A percentile compares a stretch with the other conserved stretches of the same genome.
These are phyloP conservation scores for Annulohypoxylon truncatum DNA, from an alignment of 2,329 filamentous ascomycete species.

Conservation along the genomic window DNA sequence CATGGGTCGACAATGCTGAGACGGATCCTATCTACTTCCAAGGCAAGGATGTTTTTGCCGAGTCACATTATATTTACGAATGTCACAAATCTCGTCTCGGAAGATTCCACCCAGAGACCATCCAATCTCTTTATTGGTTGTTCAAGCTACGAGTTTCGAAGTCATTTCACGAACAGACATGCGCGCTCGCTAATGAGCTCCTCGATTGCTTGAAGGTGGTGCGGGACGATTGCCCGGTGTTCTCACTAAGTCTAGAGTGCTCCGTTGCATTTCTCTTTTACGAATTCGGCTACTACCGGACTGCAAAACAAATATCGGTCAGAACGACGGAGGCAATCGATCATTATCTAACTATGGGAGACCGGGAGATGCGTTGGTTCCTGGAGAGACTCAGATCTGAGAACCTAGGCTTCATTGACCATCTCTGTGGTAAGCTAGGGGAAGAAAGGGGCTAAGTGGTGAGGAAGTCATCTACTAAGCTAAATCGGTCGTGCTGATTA, in stretches of 20 bases:
- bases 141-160: background rate
- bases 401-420: background rate
- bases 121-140: slow-evolving; percentile 1
- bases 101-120: background rate
- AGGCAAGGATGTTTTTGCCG: background rate
- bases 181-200: background rate
- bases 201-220: background rate
- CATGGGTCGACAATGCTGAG: background rate
- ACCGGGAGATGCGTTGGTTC: background rate
- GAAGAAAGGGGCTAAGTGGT: background rate
- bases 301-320: background rate
- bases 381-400: background rate
- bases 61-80: background rate
- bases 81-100: background rate
- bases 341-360: background rate
- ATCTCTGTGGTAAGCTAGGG: background rate
- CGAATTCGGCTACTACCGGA: background rate
- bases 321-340: background rate
- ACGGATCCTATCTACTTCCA: background rate
- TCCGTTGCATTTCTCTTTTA: background rate
- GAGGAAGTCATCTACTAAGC: too few relatives aligned
- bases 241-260: background rate
- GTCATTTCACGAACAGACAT: background rate
- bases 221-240: background rate
- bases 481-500: too few relatives aligned